phyloP scores from a whole-genome alignment of 2,329 filamentous ascomycete species.

The Fusarium fracticaudum region DNA sequence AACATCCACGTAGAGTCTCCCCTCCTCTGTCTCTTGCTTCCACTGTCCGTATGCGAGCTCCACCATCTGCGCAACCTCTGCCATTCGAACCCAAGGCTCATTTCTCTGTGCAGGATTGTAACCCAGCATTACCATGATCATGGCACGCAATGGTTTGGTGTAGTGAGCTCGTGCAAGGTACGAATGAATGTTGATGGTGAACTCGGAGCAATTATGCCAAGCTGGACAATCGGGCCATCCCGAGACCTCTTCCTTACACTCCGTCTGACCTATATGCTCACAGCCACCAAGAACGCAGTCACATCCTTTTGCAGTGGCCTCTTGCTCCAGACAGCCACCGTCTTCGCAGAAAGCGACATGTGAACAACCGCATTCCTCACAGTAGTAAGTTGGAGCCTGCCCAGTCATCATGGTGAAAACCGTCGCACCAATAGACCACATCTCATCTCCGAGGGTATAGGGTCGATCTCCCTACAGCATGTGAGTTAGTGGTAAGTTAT shows the following conservation, averaged over 20 bases:
- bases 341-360: slow-evolving; percentile 44
- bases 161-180: slow-evolving; percentile 40
- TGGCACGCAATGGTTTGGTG: slow-evolving; percentile 39
- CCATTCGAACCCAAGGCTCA: neutral
- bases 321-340: slow-evolving; percentile 42
- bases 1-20: slow-evolving; percentile 46
- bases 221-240: slow-evolving; percentile 24
- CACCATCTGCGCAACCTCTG: slow-evolving; percentile 24
- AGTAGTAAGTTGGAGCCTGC: slow-evolving; percentile 13
- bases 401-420: slow-evolving; percentile 56
- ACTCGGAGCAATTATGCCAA: slow-evolving; percentile 32
- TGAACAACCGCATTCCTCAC: slow-evolving; percentile 37
- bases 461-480: slow-evolving; percentile 41
- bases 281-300: slow-evolving; percentile 38
- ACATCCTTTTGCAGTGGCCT: slow-evolving; percentile 25
- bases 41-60: slow-evolving; percentile 44
- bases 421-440: slow-evolving; percentile 51
- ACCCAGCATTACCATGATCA: slow-evolving; percentile 40
- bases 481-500: neutral
- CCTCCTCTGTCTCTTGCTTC: slow-evolving; percentile 45
- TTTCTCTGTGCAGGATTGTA: slow-evolving; percentile 29
- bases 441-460: slow-evolving; percentile 51
- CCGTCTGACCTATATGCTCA: slow-evolving; percentile 7
- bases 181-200: slow-evolving; percentile 46
- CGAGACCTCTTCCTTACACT: slow-evolving; percentile 12